phyloP scores from a whole-genome alignment of 2,329 filamentous ascomycete genomes.

The Chaetoscypha palmicola region DNA sequence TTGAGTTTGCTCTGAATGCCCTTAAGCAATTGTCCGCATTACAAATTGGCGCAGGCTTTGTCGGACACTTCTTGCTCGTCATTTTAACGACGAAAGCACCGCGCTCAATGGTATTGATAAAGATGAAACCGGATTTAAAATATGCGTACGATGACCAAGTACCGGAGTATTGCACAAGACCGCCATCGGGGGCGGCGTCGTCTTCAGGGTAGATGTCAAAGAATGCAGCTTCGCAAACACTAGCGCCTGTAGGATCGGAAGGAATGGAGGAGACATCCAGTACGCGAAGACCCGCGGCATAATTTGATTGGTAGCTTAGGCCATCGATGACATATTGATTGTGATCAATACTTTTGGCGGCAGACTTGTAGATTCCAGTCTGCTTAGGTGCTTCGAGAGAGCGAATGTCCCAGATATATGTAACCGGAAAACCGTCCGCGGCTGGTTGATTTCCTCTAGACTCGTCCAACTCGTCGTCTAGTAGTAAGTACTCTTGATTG shows the following conservation, averaged over 20 bases:
- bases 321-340: conserved; percentile 40
- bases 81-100: conserved; percentile 24
- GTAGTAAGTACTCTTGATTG: conserved; percentile 11
- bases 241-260: conserved; percentile 26
- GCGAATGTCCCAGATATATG: conserved; percentile 44
- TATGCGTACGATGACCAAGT: conserved; percentile 36
- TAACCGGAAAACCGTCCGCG: conserved; percentile 39
- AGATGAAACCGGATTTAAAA: conserved; percentile 34
- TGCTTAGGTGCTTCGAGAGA: conserved; percentile 35
- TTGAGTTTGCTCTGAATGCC: conserved; percentile 29
- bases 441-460: conserved; percentile 34
- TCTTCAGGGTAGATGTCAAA: conserved; percentile 29
- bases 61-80: conserved; percentile 7
- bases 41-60: conserved; percentile 4
- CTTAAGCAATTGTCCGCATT: conserved; percentile 33
- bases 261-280: conserved; percentile 33
- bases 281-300: conserved; percentile 39
- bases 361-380: conserved; percentile 36
- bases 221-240: conserved; percentile 36
- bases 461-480: conserved; percentile 36
- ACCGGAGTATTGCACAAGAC: conserved; percentile 36
- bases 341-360: conserved; percentile 36
- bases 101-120: conserved; percentile 35
- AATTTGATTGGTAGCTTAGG: conserved; percentile 42
- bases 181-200: conserved; percentile 22